A percentile compares a stretch with the other conserved stretches of the same genome.
phyloP scores from a whole-genome alignment of 2,329 filamentous ascomycete species.

The Xylariaceae sp. region DNA sequence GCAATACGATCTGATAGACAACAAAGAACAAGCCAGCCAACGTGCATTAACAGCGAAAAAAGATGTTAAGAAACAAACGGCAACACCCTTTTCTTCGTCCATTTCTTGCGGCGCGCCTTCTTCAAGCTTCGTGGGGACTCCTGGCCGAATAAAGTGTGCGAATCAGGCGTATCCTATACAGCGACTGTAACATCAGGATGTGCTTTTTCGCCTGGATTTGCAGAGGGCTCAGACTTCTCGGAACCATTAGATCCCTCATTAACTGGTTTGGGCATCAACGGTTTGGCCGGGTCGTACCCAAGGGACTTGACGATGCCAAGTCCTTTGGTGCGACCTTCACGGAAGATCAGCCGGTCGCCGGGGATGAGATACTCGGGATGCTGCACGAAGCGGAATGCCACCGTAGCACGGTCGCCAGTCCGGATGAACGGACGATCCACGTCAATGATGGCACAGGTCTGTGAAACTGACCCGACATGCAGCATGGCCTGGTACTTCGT shows the following conservation, averaged over 20 bases:
- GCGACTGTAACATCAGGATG: constrained; percentile 21
- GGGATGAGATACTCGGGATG: constrained; percentile 85
- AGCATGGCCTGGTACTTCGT: constrained; percentile 97
- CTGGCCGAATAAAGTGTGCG: background rate
- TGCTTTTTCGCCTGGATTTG: constrained; percentile 15
- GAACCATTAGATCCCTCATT: constrained; percentile 13
- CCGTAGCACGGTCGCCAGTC: constrained; percentile 87
- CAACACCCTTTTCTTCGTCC: too few species aligned
- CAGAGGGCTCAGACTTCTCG: constrained; percentile 14
- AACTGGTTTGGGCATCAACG: constrained; percentile 31
- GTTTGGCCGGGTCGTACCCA: constrained; percentile 69
- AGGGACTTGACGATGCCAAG: constrained; percentile 89
- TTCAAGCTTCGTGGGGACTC: background rate
- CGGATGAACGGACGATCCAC: constrained; percentile 94
- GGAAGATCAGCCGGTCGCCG: constrained; percentile 85
- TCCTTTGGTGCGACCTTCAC: constrained; percentile 92
- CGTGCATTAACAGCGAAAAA: background rate
- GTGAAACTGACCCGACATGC: constrained; percentile 88
- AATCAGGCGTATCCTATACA: constrained; percentile 10
- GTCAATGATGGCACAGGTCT: constrained; percentile 96
- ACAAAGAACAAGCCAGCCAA: background rate
- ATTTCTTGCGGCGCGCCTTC: too few species aligned
- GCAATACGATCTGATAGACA: constrained; percentile 1
- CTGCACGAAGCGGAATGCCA: constrained; percentile 93
- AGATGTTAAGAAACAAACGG: background rate